Conservation (phyloP, 495 filamentous ascomycete genomes). For the Penicillium atrosanguineum region DNA sequence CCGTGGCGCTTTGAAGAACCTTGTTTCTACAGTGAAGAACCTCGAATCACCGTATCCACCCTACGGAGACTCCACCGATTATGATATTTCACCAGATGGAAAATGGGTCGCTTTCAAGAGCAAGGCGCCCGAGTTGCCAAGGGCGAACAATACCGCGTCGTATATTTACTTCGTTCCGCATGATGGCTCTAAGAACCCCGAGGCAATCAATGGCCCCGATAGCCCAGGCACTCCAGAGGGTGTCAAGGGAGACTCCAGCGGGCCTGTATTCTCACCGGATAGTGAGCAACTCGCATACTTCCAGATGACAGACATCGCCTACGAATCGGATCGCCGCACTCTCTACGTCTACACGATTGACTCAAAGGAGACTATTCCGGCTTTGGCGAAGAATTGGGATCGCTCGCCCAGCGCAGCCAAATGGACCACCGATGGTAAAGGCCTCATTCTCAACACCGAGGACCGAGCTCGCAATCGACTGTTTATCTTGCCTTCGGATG, state of each 20-base stretch:
- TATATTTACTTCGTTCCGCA: constrained; percentile 42
- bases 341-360: constrained; percentile 35
- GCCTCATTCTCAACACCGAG: constrained; percentile 30
- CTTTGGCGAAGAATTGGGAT: constrained; percentile 40
- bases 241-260: constrained; percentile 32
- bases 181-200: constrained; percentile 30
- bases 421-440: constrained; percentile 35
- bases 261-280: constrained; percentile 38
- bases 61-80: constrained; percentile 40
- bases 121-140: constrained; percentile 40
- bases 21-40: constrained; percentile 41
- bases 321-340: constrained; percentile 37
- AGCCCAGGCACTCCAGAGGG: constrained; percentile 25
- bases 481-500: constrained; percentile 32
- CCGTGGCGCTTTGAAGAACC: constrained; percentile 33
- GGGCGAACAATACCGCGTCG: constrained; percentile 36
- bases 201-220: constrained; percentile 36
- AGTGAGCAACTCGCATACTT: constrained; percentile 37
- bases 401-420: constrained; percentile 32
- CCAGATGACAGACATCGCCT: constrained; percentile 37
- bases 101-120: constrained; percentile 42
- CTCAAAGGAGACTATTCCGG: constrained; percentile 27
- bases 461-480: constrained; percentile 30
- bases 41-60: constrained; percentile 46
- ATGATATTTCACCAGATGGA: constrained; percentile 40